Percentiles rank a stretch among this genome's conserved stretches.
Conservation (phyloP, 192 early-diverging fungal species). For the Entomortierella parvispora region DNA sequence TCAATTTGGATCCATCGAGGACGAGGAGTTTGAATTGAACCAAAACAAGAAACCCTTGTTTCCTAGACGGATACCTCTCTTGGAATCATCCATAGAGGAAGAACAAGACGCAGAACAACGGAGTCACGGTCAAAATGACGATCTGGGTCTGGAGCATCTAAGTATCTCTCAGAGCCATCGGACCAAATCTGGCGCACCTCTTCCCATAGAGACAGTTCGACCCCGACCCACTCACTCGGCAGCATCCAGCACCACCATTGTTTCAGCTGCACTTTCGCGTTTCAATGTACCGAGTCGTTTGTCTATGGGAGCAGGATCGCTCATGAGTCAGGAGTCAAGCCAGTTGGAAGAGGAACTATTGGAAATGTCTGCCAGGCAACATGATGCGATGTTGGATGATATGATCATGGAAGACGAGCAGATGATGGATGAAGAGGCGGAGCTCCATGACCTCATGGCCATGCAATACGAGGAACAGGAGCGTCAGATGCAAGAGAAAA, state of each 20-base stretch:
- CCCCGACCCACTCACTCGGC: slow-evolving; percentile 25
- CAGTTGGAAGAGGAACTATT: slow-evolving; percentile 37
- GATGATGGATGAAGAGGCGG: slow-evolving; percentile 23
- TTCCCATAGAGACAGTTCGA: neutral
- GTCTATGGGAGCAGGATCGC: neutral
- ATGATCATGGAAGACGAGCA: slow-evolving; percentile 31
- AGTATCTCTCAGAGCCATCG: slow-evolving; percentile 43
- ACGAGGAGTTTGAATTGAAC: slow-evolving; percentile 19
- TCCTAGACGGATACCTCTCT: slow-evolving; percentile 17
- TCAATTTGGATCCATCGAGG: slow-evolving; percentile 29
- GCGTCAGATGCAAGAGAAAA: neutral
- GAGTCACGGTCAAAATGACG: neutral
- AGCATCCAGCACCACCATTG: slow-evolving; percentile 37
- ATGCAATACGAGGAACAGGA: slow-evolving; percentile 29
- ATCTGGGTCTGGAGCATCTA: slow-evolving; percentile 32
- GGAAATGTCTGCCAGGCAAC: slow-evolving; percentile 46
- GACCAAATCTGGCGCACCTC: slow-evolving; percentile 24
- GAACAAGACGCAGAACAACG: neutral
- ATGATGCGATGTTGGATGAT: slow-evolving; percentile 38
- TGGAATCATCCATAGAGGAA: slow-evolving; percentile 3
- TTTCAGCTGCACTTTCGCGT: slow-evolving; percentile 10
- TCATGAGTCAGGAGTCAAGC: slow-evolving; percentile 9
- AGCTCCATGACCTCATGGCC: slow-evolving; percentile 11
- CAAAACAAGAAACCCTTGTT: slow-evolving; percentile 29
- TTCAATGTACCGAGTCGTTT: slow-evolving; percentile 7